phyloP scores from a whole-genome alignment of 257 asterid genomes.

The Gentiana dahurica region DNA sequence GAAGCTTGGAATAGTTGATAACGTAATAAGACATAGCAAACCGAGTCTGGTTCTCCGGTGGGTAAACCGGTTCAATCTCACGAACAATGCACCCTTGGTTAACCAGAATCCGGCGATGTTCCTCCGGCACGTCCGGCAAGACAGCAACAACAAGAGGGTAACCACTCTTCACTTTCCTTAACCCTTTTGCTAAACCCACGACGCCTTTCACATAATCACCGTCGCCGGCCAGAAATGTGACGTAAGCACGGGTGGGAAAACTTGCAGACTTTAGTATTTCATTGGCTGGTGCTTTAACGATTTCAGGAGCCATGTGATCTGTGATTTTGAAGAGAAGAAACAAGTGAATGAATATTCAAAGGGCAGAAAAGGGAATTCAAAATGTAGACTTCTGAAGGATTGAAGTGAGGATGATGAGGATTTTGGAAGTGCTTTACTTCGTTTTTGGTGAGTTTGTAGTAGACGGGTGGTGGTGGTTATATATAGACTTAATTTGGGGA shows the following conservation, averaged over 20 bases:
- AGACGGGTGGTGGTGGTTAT: no score
- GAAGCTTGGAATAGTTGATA: slow-evolving; percentile 31
- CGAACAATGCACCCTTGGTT: slow-evolving; percentile 23
- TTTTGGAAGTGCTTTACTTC: no score
- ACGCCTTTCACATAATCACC: slow-evolving; percentile 32
- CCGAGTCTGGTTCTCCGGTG: slow-evolving; percentile 19
- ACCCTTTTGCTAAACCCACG: slow-evolving; percentile 26
- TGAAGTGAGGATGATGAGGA: no score
- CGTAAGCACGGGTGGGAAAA: slow-evolving; percentile 20
- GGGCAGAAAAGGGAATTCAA: no score
- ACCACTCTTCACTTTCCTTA: slow-evolving; percentile 17
- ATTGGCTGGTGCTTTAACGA: neutral
- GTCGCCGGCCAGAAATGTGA: slow-evolving; percentile 23
- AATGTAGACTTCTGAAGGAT: no score
- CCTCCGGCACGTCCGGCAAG: slow-evolving; percentile 29
- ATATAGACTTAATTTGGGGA: no score
- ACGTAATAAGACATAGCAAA: slow-evolving; percentile 30
- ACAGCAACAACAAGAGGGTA: slow-evolving; percentile 29
- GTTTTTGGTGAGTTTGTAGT: no score
- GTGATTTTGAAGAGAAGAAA: no score
- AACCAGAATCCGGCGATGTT: slow-evolving; percentile 25
- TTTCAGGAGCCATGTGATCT: slow-evolving; percentile 1
- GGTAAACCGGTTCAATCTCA: slow-evolving; percentile 24
- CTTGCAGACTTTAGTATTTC: slow-evolving; percentile 14
- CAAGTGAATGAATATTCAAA: no score